Percentiles rank a stretch among this genome's conserved stretches.
phyloP scores from a whole-genome alignment of 257 asterid genomes.

The Solanum pinnatisectum region DNA sequence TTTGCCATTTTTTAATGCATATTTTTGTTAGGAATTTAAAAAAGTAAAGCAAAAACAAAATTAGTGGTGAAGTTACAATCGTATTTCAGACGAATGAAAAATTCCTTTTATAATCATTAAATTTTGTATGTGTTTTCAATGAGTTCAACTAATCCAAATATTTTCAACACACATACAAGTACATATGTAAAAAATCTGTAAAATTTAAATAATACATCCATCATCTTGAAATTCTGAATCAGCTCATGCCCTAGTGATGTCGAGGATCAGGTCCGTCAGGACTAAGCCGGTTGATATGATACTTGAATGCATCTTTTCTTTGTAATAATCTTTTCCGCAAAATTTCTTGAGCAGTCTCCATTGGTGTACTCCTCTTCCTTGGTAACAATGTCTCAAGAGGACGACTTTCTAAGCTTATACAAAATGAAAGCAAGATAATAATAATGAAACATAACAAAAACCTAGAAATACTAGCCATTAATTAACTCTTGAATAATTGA shows the following conservation, averaged over 20 bases:
- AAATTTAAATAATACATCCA: not conserved
- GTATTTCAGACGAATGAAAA: not conserved
- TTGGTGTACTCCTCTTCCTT: not conserved
- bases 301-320: not conserved
- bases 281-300: not conserved
- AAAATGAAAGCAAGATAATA: not conserved
- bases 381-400: not conserved
- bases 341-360: conserved; percentile 3
- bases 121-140: not conserved
- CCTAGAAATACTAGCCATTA: not conserved
- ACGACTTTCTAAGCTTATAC: not conserved
- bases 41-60: no score
- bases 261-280: conserved; percentile 2
- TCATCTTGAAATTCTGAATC: not conserved
- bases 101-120: not conserved
- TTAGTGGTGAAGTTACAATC: not conserved
- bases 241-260: not conserved
- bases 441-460: conserved; percentile 1
- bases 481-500: not conserved
- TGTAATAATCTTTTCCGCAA: not conserved
- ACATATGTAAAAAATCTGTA: not conserved
- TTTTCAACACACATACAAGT: not conserved
- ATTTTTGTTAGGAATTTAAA: not conserved
- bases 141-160: not conserved
- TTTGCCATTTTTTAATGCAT: no score